These are phyloP conservation scores for Gaeumannomyces tritici DNA, from an alignment of 2,329 filamentous ascomycete species.

Conservation along the genomic window DNA sequence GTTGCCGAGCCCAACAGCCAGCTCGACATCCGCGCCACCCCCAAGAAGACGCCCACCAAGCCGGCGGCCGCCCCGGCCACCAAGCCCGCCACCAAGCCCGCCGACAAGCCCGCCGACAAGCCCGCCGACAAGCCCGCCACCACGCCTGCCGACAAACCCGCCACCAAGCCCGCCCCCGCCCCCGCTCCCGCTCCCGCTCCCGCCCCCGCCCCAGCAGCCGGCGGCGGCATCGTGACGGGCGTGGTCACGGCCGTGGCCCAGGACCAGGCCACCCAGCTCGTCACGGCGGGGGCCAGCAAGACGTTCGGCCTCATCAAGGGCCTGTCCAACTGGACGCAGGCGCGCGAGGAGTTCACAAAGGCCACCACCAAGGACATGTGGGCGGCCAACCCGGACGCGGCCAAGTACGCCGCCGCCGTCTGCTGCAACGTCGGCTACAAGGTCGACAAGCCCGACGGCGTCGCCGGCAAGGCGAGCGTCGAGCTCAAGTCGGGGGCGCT, in stretches of 20 bases:
- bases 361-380: background rate
- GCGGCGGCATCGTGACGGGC: background rate
- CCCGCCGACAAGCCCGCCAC: no score
- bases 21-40: no score
- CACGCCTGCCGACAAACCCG: no score
- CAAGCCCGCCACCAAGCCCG: no score
- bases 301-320: slow-evolving; percentile 3
- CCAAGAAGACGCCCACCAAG: no score
- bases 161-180: no score
- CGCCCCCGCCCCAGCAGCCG: no score
- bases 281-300: background rate
- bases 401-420: background rate
- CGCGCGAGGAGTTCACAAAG: slow-evolving; percentile 5
- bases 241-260: background rate
- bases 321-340: slow-evolving; percentile 6
- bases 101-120: no score
- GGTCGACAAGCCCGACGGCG: background rate
- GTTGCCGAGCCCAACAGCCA: no score
- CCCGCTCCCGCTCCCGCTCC: no score
- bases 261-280: background rate
- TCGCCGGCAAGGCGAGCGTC: background rate
- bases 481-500: slow-evolving; percentile 9
- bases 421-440: slow-evolving; percentile 2
- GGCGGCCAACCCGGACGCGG: background rate
- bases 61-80: no score